Percentiles rank a stretch among this genome's conserved stretches.
Evolutionary conservation across 2,329 filamentous ascomycete genomes (phyloP).

Genomic region (Aspergillus hiratsukae): DNA sequence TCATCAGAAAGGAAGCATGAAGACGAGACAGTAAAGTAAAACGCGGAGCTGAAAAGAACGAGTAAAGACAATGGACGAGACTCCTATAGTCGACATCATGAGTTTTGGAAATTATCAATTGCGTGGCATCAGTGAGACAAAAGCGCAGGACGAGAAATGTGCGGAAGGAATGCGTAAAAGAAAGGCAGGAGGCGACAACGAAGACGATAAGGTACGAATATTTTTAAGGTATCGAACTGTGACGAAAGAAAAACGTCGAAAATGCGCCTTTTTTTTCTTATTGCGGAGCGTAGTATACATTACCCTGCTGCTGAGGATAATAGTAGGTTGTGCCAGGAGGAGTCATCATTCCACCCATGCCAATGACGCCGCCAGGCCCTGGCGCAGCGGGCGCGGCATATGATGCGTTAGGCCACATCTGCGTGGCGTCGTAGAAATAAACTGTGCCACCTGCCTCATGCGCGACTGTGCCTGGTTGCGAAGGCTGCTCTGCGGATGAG

Average conservation of each 20-base stretch:
- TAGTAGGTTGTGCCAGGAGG: slow-evolving; percentile 51
- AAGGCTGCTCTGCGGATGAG: slow-evolving; percentile 31
- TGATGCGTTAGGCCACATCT: slow-evolving; percentile 53
- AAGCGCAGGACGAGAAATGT: not conserved
- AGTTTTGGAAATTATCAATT: not conserved
- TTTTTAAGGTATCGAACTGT: not conserved
- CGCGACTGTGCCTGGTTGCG: slow-evolving; percentile 58
- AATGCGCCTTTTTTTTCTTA: slow-evolving; percentile 6
- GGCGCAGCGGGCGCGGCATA: slow-evolving; percentile 49
- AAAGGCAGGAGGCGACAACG: slow-evolving; percentile 7
- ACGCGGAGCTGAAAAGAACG: not conserved
- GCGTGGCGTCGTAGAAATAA: slow-evolving; percentile 84
- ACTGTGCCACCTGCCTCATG: slow-evolving; percentile 96
- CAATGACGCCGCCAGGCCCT: slow-evolving; percentile 52
- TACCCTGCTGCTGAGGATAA: slow-evolving; percentile 54
- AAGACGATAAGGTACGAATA: slow-evolving; percentile 2
- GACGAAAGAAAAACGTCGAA: not conserved
- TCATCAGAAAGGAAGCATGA: not conserved
- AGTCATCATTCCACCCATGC: slow-evolving; percentile 78
- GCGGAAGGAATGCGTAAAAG: slow-evolving; percentile 9
- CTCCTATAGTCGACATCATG: not conserved
- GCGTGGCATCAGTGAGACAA: not conserved
- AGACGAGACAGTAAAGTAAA: not conserved
- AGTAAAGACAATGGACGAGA: not conserved
- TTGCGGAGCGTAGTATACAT: slow-evolving; percentile 56